Evolutionary conservation across 2,329 filamentous ascomycete species (phyloP).

Genomic region (Cladosporium halotolerans): DNA sequence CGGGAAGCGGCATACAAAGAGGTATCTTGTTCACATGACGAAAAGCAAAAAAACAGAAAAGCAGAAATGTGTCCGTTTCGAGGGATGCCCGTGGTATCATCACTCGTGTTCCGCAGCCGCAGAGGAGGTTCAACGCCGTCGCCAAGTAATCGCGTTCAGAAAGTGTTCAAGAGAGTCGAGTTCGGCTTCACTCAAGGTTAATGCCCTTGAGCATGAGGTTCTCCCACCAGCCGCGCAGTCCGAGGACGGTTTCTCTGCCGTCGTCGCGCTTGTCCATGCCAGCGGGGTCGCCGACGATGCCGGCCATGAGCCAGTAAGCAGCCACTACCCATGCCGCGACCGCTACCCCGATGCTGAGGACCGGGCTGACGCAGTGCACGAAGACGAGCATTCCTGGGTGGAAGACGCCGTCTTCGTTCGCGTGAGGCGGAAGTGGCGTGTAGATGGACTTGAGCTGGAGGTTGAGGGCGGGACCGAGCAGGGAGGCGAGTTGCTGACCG

Average conservation of each 20-base stretch:
- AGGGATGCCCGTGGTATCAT: conserved; percentile 6
- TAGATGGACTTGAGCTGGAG: conserved; percentile 45
- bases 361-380: conserved; percentile 50
- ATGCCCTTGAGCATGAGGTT: conserved; percentile 42
- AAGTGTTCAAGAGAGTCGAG: not conserved
- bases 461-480: conserved; percentile 49
- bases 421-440: conserved; percentile 30
- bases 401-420: conserved; percentile 34
- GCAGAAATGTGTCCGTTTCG: not conserved
- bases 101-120: not conserved
- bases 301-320: conserved; percentile 57
- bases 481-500: conserved; percentile 44
- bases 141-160: conserved; percentile 5
- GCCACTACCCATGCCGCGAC: conserved; percentile 54
- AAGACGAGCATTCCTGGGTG: conserved; percentile 41
- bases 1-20: conserved; percentile 1
- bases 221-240: conserved; percentile 56
- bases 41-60: not conserved
- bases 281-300: conserved; percentile 57
- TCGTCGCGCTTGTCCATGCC: conserved; percentile 53
- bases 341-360: conserved; percentile 51
- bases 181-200: conserved; percentile 16
- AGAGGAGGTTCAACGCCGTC: conserved; percentile 1
- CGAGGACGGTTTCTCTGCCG: conserved; percentile 53
- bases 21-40: conserved; percentile 9